These are phyloP conservation scores for Boletus eberwhitei DNA, from an alignment of 768 basidiomycete genomes.

Conservation along the genomic window DNA sequence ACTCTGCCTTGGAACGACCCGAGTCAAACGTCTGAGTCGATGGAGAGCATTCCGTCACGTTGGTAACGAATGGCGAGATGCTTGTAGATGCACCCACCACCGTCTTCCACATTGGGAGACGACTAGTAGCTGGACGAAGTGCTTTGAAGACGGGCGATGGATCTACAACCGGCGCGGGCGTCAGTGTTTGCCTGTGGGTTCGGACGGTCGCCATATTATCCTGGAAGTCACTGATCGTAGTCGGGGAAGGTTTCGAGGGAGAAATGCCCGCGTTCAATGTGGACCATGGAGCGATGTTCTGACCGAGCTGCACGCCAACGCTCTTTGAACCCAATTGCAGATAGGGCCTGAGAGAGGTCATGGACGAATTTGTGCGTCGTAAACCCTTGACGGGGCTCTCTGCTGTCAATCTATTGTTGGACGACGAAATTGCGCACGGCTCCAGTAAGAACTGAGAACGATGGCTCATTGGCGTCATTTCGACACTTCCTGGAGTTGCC, in stretches of 20 bases:
- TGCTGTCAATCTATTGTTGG: constrained; percentile 24
- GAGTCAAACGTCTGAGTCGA: constrained; percentile 39
- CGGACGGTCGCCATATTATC: constrained; percentile 21
- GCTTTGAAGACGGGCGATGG: constrained; percentile 59
- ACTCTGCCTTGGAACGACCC: constrained; percentile 30
- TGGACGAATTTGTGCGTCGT: constrained; percentile 39
- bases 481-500: constrained; percentile 63
- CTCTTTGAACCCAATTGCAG: constrained; percentile 31
- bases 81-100: constrained; percentile 25
- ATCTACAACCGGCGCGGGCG: constrained; percentile 57
- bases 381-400: constrained; percentile 39
- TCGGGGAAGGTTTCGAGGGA: constrained; percentile 33
- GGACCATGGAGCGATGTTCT: constrained; percentile 65
- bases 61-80: constrained; percentile 25
- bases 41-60: constrained; percentile 20
- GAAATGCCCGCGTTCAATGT: constrained; percentile 40
- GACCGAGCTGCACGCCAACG: constrained; percentile 36
- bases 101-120: constrained; percentile 16
- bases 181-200: constrained; percentile 52
- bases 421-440: constrained; percentile 28
- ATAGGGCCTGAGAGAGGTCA: constrained; percentile 52
- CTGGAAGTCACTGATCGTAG: constrained; percentile 23
- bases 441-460: constrained; percentile 19
- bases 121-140: constrained; percentile 45
- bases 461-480: constrained; percentile 41